Percentiles rank a stretch among this genome's conserved stretches.
Conservation (phyloP, 371 early-diverging fungal species). For the Blakeslea trispora region DNA sequence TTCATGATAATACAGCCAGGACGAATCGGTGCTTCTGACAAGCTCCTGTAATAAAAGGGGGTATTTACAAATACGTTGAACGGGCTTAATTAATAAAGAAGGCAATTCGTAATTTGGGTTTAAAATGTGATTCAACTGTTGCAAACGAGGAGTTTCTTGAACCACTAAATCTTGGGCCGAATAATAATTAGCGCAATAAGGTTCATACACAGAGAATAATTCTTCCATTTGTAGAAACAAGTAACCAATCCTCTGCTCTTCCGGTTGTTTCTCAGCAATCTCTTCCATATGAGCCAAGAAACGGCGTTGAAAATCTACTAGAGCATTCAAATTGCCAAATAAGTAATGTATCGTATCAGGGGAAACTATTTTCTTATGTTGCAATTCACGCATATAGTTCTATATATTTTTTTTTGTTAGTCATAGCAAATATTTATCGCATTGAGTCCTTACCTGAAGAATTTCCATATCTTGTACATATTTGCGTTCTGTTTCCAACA, state of each 20-base stretch:
- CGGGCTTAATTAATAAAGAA: slow-evolving; percentile 93
- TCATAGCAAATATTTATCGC: background rate
- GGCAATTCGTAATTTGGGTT: slow-evolving; percentile 88
- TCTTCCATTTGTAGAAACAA: slow-evolving; percentile 82
- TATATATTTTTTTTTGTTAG: slow-evolving; percentile 14
- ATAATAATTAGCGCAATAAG: slow-evolving; percentile 91
- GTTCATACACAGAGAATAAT: slow-evolving; percentile 90
- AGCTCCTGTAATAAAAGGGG: slow-evolving; percentile 88
- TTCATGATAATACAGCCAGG: slow-evolving; percentile 75
- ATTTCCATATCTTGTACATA: slow-evolving; percentile 90
- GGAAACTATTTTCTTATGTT: slow-evolving; percentile 62
- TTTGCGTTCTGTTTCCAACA: slow-evolving; percentile 93
- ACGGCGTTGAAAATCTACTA: slow-evolving; percentile 95
- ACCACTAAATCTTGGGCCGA: slow-evolving; percentile 69
- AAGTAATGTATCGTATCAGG: slow-evolving; percentile 77
- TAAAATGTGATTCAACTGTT: slow-evolving; percentile 66
- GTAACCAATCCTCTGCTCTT: slow-evolving; percentile 87
- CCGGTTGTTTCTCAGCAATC: slow-evolving; percentile 67
- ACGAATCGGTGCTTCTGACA: slow-evolving; percentile 72
- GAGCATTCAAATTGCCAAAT: slow-evolving; percentile 90
- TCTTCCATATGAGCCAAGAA: slow-evolving; percentile 92
- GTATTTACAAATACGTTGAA: slow-evolving; percentile 97
- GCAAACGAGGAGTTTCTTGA: slow-evolving; percentile 54
- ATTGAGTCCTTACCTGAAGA: slow-evolving; percentile 62
- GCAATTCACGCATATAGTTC: slow-evolving; percentile 65